phyloP scores from a whole-genome alignment of 2,329 filamentous ascomycete species.

The Fusarium oxysporum region DNA sequence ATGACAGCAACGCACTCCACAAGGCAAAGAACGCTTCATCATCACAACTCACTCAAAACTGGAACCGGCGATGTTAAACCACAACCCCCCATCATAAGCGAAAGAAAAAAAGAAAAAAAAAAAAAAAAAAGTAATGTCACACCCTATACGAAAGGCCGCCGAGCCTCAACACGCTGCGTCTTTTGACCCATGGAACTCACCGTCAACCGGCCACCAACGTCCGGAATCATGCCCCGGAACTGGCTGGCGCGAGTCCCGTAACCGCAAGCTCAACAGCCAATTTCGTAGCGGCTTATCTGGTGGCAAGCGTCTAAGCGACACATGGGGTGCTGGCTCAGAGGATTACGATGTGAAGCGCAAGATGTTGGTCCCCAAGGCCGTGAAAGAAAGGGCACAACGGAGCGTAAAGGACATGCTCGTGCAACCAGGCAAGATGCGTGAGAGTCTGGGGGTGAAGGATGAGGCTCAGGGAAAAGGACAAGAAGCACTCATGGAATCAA shows the following conservation, averaged over 20 bases:
- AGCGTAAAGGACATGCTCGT: conserved; percentile 68
- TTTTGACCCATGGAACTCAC: conserved; percentile 79
- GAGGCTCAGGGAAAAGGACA: conserved; percentile 22
- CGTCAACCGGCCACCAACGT: conserved; percentile 81
- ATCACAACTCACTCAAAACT: background rate
- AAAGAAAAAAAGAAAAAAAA: background rate
- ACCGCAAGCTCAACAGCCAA: conserved; percentile 76
- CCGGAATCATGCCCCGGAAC: conserved; percentile 74
- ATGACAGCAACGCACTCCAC: background rate
- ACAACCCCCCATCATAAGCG: background rate
- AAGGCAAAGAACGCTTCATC: background rate
- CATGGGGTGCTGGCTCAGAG: conserved; percentile 72
- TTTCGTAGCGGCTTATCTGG: conserved; percentile 69
- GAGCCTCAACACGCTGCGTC: conserved; percentile 56
- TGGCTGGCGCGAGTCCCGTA: conserved; percentile 78
- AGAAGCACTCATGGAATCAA: conserved; percentile 43
- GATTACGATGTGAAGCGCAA: conserved; percentile 62
- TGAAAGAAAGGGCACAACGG: conserved; percentile 52
- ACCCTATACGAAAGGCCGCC: conserved; percentile 48
- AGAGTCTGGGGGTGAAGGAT: conserved; percentile 26
- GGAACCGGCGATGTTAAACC: background rate
- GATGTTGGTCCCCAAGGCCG: conserved; percentile 57
- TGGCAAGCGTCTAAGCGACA: conserved; percentile 71
- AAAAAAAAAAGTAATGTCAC: conserved; percentile 4
- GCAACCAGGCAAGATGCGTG: conserved; percentile 58